Evolutionary conservation across 2,329 filamentous ascomycete species (phyloP).

Genomic region (Venturia carpophila): DNA sequence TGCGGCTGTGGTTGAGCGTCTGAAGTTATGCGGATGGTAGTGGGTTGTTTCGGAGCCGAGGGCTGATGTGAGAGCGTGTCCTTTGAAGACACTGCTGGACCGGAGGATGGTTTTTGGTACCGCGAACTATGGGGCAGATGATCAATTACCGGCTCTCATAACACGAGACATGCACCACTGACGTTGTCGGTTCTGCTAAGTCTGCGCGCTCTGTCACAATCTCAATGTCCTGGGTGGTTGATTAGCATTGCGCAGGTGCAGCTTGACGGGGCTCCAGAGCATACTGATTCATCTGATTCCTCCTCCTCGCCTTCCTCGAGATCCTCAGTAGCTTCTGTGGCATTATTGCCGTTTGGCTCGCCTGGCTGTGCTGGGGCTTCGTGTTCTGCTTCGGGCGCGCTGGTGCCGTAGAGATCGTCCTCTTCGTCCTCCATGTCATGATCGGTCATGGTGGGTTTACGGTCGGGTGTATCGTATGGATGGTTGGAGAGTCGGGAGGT

Average conservation of each 20-base stretch:
- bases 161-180: neutral
- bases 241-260: conserved; percentile 16
- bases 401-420: conserved; percentile 43
- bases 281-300: conserved; percentile 34
- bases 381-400: conserved; percentile 14
- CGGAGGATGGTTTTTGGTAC: conserved; percentile 4
- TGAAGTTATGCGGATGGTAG: conserved; percentile 9
- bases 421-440: conserved; percentile 44
- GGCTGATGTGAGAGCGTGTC: conserved; percentile 21
- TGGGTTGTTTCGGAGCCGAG: conserved; percentile 26
- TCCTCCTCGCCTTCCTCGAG: conserved; percentile 40
- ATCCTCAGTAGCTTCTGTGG: conserved; percentile 26
- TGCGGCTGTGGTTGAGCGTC: conserved; percentile 1
- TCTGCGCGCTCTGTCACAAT: conserved; percentile 27
- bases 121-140: neutral
- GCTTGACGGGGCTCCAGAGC: conserved; percentile 20
- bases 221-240: conserved; percentile 42
- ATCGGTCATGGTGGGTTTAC: neutral
- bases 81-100: neutral
- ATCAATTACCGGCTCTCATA: neutral
- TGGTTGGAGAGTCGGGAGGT: no score
- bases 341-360: conserved; percentile 13
- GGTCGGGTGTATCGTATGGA: no score
- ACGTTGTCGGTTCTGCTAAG: conserved; percentile 26
- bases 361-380: conserved; percentile 13